These are phyloP conservation scores for Coemansia sp. DNA, from an alignment of 192 early-diverging fungal genomes.

Conservation along the genomic window DNA sequence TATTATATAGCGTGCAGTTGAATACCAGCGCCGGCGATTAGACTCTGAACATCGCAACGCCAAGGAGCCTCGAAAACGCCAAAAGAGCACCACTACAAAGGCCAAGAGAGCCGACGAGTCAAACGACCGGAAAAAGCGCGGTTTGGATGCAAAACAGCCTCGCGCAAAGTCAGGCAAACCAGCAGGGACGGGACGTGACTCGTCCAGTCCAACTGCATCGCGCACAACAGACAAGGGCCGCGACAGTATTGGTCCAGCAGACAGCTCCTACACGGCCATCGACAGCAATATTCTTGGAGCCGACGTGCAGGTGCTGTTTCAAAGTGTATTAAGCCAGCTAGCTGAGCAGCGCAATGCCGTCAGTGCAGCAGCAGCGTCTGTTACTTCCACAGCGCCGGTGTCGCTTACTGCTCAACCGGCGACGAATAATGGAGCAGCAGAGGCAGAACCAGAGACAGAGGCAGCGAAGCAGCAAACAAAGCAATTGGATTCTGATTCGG, in stretches of 20 bases:
- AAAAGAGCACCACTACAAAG: conserved; percentile 30
- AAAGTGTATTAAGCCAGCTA: conserved; percentile 52
- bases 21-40: conserved; percentile 48
- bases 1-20: conserved; percentile 50
- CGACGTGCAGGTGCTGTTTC: conserved; percentile 51
- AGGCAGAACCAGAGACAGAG: neutral
- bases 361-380: conserved; percentile 18
- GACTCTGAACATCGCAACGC: conserved; percentile 32
- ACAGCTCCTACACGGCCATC: conserved; percentile 31
- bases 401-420: neutral
- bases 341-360: conserved; percentile 40
- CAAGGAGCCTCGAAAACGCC: conserved; percentile 42
- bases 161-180: conserved; percentile 24
- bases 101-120: conserved; percentile 26
- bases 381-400: neutral
- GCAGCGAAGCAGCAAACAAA: neutral
- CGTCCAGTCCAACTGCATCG: conserved; percentile 34
- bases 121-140: conserved; percentile 37
- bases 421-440: neutral
- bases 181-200: conserved; percentile 14
- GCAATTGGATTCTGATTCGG: neutral
- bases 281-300: conserved; percentile 45
- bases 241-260: conserved; percentile 10
- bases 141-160: conserved; percentile 23
- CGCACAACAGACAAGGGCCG: conserved; percentile 21